Conservation (phyloP, 331 rosid genomes). For the Arachis monticola region DNA sequence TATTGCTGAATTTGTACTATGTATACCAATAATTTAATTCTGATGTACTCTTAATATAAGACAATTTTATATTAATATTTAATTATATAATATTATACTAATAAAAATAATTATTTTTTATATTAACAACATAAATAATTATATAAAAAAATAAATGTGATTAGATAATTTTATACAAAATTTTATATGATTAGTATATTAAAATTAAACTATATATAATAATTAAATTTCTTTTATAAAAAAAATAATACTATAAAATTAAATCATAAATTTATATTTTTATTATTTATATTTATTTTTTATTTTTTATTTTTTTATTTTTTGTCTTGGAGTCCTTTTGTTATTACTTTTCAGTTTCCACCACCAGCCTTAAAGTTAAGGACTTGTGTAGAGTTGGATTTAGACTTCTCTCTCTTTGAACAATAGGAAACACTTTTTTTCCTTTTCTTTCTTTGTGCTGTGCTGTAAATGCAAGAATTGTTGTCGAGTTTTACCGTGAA, state of each 20-base stretch:
- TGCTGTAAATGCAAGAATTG: slow-evolving; percentile 54
- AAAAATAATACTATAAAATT: slow-evolving; percentile 36
- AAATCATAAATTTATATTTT: slow-evolving; percentile 33
- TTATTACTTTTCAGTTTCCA: not conserved
- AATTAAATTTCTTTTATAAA: not conserved
- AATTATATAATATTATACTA: too few relatives aligned
- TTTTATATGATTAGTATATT: too few relatives aligned
- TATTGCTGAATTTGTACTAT: slow-evolving; percentile 40
- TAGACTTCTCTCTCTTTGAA: slow-evolving; percentile 15
- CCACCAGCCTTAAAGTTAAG: slow-evolving; percentile 9
- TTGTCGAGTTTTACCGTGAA: slow-evolving; percentile 45
- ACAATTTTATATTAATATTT: too few relatives aligned
- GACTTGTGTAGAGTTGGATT: slow-evolving; percentile 33
- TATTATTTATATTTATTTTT: not conserved
- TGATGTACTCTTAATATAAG: too few relatives aligned
- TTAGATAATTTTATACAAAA: too few relatives aligned
- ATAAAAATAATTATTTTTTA: too few relatives aligned
- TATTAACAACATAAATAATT: too few relatives aligned
- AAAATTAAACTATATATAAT: too few relatives aligned
- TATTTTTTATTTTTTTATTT: too few relatives aligned
- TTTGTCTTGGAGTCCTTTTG: not conserved
- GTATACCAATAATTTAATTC: too few relatives aligned
- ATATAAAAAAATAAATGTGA: not conserved
- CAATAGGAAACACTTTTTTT: slow-evolving; percentile 11
- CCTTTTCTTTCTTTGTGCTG: slow-evolving; percentile 34